A percentile compares a stretch with the other conserved stretches of the same genome.
These are phyloP conservation scores for Pythium myriotylum DNA, from an alignment of 352 stramenopile species.

Conservation along the genomic window DNA sequence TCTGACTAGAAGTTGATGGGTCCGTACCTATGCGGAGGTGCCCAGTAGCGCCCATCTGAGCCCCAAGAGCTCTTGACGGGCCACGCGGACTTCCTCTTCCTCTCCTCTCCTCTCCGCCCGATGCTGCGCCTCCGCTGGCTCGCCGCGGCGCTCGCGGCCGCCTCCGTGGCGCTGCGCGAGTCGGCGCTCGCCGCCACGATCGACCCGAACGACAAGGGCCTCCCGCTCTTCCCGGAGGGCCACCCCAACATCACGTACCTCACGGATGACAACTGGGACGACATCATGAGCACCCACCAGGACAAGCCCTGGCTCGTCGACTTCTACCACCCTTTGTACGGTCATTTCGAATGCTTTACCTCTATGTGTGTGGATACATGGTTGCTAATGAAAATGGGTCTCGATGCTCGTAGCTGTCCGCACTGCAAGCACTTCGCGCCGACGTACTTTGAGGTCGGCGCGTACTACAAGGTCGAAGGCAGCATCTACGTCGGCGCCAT, in stretches of 20 bases:
- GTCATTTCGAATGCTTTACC: not conserved
- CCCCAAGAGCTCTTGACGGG: not conserved
- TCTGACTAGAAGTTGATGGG: not conserved
- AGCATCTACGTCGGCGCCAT: constrained; percentile 75
- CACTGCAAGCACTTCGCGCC: constrained; percentile 83
- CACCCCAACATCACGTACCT: constrained; percentile 88
- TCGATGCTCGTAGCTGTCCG: constrained; percentile 41
- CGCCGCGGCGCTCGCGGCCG: not conserved
- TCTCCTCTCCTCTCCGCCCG: constrained; percentile 34
- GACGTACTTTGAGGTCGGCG: constrained; percentile 59
- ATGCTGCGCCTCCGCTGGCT: constrained; percentile 32
- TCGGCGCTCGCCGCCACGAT: constrained; percentile 23
- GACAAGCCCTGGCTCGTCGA: constrained; percentile 84
- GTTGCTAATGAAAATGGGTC: too few species aligned
- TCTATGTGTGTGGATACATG: too few species aligned
- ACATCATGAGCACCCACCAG: constrained; percentile 59
- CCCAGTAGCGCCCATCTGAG: too few species aligned
- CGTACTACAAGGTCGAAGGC: constrained; percentile 72
- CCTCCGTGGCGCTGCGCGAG: too few species aligned
- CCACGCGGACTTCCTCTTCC: constrained; percentile 5
- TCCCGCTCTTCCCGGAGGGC: constrained; percentile 75
- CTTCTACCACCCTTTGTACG: constrained; percentile 89
- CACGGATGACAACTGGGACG: constrained; percentile 83
- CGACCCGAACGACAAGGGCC: constrained; percentile 74
- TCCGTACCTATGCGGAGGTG: too few species aligned